These are phyloP conservation scores for Globisporangium acanthophoron DNA, from an alignment of 352 stramenopile genomes.

Conservation along the genomic window DNA sequence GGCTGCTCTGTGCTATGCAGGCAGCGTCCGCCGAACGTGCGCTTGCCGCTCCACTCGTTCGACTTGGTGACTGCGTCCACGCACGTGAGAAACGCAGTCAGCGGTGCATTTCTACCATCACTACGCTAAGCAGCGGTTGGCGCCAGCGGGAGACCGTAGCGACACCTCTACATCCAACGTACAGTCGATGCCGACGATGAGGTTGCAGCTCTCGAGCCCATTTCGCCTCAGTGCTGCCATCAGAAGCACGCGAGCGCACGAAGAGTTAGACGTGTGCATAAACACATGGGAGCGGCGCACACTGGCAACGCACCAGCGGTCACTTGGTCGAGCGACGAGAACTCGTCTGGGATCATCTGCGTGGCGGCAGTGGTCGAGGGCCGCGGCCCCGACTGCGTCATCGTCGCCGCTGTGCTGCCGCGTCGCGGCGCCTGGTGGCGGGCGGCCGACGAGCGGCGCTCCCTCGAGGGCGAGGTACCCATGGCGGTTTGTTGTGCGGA, in stretches of 20 bases:
- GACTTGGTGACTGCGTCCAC: conserved; percentile 80
- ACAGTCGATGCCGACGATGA: conserved; percentile 87
- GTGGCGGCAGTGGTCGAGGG: conserved; percentile 13
- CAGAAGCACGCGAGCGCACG: background rate
- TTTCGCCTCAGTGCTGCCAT: conserved; percentile 52
- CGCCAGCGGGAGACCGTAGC: too few relatives aligned
- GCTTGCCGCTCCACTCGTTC: conserved; percentile 87
- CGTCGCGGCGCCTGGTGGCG: background rate
- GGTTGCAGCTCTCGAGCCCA: conserved; percentile 81
- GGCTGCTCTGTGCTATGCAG: conserved; percentile 64
- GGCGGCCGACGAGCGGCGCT: background rate
- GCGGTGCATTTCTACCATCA: background rate
- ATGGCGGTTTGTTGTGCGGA: background rate
- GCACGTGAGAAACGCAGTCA: background rate
- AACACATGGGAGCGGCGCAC: background rate
- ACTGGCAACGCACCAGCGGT: conserved; percentile 27
- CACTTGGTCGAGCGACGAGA: conserved; percentile 60
- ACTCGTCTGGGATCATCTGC: conserved; percentile 68
- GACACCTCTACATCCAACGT: conserved; percentile 14
- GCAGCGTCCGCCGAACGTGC: conserved; percentile 61
- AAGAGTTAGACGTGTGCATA: background rate
- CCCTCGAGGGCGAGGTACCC: background rate
- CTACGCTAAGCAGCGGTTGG: too few relatives aligned
- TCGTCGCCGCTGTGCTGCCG: conserved; percentile 12
- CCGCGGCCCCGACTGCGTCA: conserved; percentile 38